Base-by-base conservation (phyloP, 2,329 filamentous ascomycete genomes). In the Trichothecium sympodiale region DNA sequence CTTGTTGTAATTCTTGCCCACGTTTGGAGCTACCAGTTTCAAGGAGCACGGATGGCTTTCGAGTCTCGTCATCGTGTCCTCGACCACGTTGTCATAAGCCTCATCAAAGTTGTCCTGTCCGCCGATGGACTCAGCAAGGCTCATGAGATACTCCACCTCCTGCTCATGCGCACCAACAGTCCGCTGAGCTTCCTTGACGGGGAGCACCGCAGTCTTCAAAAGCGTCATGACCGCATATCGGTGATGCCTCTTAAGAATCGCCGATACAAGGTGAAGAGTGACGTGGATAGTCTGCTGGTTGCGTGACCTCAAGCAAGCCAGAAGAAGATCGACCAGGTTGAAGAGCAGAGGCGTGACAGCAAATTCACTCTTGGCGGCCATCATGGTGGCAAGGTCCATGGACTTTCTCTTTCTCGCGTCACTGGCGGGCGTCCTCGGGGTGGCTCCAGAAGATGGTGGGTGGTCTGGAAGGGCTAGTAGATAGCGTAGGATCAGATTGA, bases 401-500 rank as follows among this genome's bases (percentile, higher is more conserved):
- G 89, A 95, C 57, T 89, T 93, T 38, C 88, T 77, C 50, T 88
- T 82, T 44, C 84, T 83, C 8, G 82, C 73, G 31, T 78, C 77
- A 43, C 78, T 83, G 14, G 77, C 65, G 15, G 69, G 65, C 17
- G 75, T 74, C 3, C 35, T 31, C 8, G 31, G 32, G 9, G 38
- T 15, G 20, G 6, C 20, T 10, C 20, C 20, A 25, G 20, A 6
- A 25, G 20, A 10, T 25, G 20, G 20, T 12, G 29, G 35, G 14
- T 37, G 35, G 13, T 83, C 80, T 2, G 83, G 81, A 8, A 94
- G 71, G 13, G 85, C 89, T 20, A 98, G 68, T 2, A 98, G 72
- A 54, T 96, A 98, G 45, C 88, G 83, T 5, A 98, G 71, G 36
- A 96, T 91, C 41, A 94, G 80, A 46, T 94, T 84, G 40, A 95